Conservation (phyloP, 768 basidiomycete species). For the Boletellus ananas region DNA sequence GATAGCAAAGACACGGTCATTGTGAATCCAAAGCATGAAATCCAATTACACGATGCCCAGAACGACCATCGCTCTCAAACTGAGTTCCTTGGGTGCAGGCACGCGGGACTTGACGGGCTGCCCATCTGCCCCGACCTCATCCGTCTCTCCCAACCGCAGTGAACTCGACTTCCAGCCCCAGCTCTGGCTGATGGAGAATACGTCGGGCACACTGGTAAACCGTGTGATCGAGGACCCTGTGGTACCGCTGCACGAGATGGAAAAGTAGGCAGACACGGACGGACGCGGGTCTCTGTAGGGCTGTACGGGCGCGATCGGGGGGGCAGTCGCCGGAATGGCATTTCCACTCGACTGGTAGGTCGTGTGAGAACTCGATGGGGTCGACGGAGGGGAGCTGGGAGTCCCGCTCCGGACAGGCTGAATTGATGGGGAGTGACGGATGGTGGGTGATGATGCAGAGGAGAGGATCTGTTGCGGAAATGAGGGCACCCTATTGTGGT, state of each 20-base stretch:
- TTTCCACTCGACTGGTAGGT: constrained; percentile 22
- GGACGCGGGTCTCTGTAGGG: constrained; percentile 76
- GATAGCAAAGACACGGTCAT: background rate
- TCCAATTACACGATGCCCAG: constrained; percentile 60
- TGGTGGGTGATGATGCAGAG: constrained; percentile 20
- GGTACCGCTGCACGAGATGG: constrained; percentile 75
- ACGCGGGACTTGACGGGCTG: constrained; percentile 29
- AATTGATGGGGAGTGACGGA: constrained; percentile 46
- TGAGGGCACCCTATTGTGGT: constrained; percentile 30
- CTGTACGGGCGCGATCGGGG: constrained; percentile 50
- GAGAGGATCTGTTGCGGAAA: constrained; percentile 31
- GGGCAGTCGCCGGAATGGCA: constrained; percentile 39
- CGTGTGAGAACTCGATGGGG: constrained; percentile 14
- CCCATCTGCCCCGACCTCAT: constrained; percentile 35
- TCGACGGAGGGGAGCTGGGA: constrained; percentile 31
- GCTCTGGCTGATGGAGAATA: constrained; percentile 79
- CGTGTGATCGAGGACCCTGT: constrained; percentile 79
- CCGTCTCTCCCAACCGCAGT: constrained; percentile 47
- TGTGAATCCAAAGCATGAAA: constrained; percentile 3
- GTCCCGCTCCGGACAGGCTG: constrained; percentile 47
- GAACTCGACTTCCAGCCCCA: constrained; percentile 89
- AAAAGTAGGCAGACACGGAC: constrained; percentile 75
- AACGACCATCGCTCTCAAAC: constrained; percentile 76
- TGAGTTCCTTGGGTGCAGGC: constrained; percentile 43
- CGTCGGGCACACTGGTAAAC: constrained; percentile 83